Base-by-base conservation (phyloP, 2,329 filamentous ascomycete species). In the Atkinsonella hypoxylon region DNA sequence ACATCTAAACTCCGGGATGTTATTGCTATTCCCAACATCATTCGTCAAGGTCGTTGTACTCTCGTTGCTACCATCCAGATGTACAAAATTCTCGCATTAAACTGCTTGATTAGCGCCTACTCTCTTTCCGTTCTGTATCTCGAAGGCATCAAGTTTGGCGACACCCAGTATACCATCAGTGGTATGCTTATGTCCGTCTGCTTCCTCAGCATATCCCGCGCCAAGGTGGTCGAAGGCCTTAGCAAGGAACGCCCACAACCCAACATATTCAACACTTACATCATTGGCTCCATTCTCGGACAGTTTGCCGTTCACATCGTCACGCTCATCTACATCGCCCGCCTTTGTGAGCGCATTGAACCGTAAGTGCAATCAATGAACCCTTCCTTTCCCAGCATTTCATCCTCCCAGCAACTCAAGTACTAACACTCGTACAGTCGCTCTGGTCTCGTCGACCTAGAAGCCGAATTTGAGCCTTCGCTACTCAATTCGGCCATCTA, bases 161-260 rank as follows among this genome's bases (percentile, higher is more conserved):
- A 98, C 65, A 89, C 90, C 4, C 93, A 98, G 70, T 93, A 97
- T 58, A 98, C 93, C 15, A 97, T 98, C 62, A 96, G 89, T 60
- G 93, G 93, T 59, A 97, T 98, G 87, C 83, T 98, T 67, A 97
- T 98, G 93, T 96, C 90, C 61, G 93, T 98, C 47, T 98, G 93
- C 72, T 98, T 98, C 78, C 73, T 98, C 61, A 96, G 90, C 54
- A 96, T 98, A 62, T 97, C 93, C n/a, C 85, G 93, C 53, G 93
- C 93, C 39, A 93, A 89, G 74, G 88, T 93, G 31, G 93, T 98
- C 48, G 93, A 98, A 71, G 85, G 87, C 36, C 76, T 98, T 22
- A 96, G 91, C 56, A 96, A 96, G 71, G 93, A 98, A 70, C 86
- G 93, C 39, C 93, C 93, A 0, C 93, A 98, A 71, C 90, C 91